A percentile compares a stretch with the other conserved stretches of the same genome.
phyloP scores from a whole-genome alignment of 139 green algal genomes.

The Astrephomene gubernaculifera region DNA sequence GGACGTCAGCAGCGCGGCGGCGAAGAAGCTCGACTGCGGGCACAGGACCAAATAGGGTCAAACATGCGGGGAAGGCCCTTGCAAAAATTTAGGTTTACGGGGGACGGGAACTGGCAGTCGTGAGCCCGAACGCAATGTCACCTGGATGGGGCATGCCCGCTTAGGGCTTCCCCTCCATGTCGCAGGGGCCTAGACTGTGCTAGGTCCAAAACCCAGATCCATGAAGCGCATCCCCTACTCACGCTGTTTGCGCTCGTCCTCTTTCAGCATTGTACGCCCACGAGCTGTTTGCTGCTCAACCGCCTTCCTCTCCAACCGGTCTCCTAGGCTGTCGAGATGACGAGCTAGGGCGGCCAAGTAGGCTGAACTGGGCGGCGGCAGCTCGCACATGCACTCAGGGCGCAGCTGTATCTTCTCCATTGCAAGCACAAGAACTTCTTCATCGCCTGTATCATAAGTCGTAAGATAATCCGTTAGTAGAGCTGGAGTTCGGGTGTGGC shows the following conservation, averaged over 20 bases:
- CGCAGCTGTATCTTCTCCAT: conserved; percentile 23
- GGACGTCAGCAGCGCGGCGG: background rate
- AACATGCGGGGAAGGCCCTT: no score
- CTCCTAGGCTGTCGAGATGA: background rate
- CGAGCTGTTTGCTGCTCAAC: conserved; percentile 11
- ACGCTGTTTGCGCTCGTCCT: conserved; percentile 28
- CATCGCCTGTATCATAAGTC: conserved; percentile 8
- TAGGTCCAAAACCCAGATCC: no score
- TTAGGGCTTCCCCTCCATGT: no score
- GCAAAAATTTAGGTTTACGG: no score
- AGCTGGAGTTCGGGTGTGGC: no score
- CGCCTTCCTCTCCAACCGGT: background rate
- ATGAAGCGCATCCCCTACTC: background rate
- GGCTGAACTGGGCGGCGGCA: background rate
- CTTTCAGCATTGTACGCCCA: conserved; percentile 15
- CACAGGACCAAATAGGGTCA: no score
- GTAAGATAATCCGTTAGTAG: no score
- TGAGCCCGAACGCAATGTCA: no score
- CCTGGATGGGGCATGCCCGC: background rate
- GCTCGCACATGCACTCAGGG: background rate
- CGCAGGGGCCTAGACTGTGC: no score
- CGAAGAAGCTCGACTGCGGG: conserved; percentile 26
- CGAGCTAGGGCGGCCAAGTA: background rate
- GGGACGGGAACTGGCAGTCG: no score
- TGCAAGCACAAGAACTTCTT: background rate